Evolutionary conservation across 1,284 basidiomycete species (phyloP), one percentile per base, ranked within the genome.

Genomic region (Cutaneotrichosporon daszewskae): DNA sequence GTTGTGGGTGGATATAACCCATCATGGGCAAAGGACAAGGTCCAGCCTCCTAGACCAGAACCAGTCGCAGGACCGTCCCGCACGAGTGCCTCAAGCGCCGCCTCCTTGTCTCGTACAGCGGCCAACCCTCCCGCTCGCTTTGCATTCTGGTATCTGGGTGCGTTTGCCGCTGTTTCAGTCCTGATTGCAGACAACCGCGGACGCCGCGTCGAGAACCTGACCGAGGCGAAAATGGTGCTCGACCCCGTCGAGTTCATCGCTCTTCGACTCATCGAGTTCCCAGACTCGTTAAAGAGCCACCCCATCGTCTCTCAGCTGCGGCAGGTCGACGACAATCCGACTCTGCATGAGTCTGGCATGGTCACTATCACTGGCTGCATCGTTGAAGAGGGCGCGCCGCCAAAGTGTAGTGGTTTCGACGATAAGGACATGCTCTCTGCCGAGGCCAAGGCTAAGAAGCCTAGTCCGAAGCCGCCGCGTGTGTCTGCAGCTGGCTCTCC

Each of bases 61-160:
- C n/a, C n/a, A n/a, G n/a, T n/a, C n/a, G n/a, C n/a, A n/a, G n/a
- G n/a, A n/a, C n/a, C n/a, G n/a, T n/a, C n/a, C n/a, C n/a, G n/a
- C n/a, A n/a, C n/a, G n/a, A n/a, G n/a, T n/a, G n/a, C n/a, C n/a
- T n/a, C n/a, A n/a, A n/a, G n/a, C n/a, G n/a, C n/a, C n/a, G n/a
- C n/a, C n/a, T n/a, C n/a, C n/a, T n/a, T n/a, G n/a, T n/a, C n/a
- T n/a, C n/a, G n/a, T n/a, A n/a, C n/a, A n/a, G n/a, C n/a, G n/a
- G n/a, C n/a, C n/a, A n/a, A n/a, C n/a, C n/a, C n/a, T n/a, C n/a
- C n/a, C n/a, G n/a, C n/a, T n/a, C n/a, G n/a, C n/a, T n/a, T n/a
- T n/a, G n/a, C n/a, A n/a, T 71, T 71, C 37, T 69, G 66, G 64
- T 71, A 71, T 42, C 65, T 71, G 20, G 60, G 66, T 66, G 40